Evolutionary conservation across 139 green algal species (phyloP), one percentile per base, ranked within the genome.

Genomic region (Mesotaenium endlicherianum): DNA sequence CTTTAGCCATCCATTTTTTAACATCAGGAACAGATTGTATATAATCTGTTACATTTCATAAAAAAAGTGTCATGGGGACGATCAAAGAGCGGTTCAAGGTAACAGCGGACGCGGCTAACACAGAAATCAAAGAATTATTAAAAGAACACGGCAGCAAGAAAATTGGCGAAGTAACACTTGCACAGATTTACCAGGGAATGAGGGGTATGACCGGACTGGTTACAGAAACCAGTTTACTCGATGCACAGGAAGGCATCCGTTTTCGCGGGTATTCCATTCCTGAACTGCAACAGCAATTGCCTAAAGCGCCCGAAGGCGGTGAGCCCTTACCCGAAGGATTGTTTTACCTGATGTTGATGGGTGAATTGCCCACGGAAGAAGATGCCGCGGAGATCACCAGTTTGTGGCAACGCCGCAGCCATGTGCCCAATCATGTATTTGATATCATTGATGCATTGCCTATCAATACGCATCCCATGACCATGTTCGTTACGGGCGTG

Each of bases 341-440:
- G 55, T 85, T 99, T 42, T 99, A 95, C 95, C 93, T 99, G 75
- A 90, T 99, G 75, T 81, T 99, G 1, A 99, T 96, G 0, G 95
- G 95, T 2, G 91, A 98, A 47, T 58, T 84, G 6, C 77, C 77
- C 31, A 84, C 77, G 34, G 5, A 43, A 4, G 58, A 80, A 16
- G 58, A 84, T 8, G 77, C 57, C 2, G 34, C 43, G 6, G 69
- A 31, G 6, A 16, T 84, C 3, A 55, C 77, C 30, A n/a, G n/a
- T n/a, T n/a, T n/a, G n/a, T n/a, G n/a, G n/a, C n/a, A n/a, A n/a
- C 89, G 95, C 38, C 88, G 11, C 80, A 89, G 36, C 17, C 26
- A 57, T 55, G 70, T 57, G 14, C 91, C 94, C 0, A 40, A 43
- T 0, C 90, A 96, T 77, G 87, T 97, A 16, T 47, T 76, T 26